Conservation (phyloP, 208 protist genomes). For the Leishmania lainsoni region DNA sequence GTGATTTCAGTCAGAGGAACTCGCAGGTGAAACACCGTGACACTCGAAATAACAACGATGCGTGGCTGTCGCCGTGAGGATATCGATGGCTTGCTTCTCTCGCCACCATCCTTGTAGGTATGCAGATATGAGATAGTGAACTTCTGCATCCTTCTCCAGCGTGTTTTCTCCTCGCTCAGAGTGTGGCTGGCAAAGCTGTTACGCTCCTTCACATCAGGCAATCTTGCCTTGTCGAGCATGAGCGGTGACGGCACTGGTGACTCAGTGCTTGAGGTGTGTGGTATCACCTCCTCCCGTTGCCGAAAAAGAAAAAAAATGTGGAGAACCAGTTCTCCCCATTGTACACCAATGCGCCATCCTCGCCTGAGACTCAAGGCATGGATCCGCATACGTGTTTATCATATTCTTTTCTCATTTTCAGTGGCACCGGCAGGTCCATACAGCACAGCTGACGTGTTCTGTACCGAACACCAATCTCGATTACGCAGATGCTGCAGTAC, state of each 20-base stretch:
- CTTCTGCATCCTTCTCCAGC: conserved; percentile 12
- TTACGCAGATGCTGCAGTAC: conserved; percentile 9
- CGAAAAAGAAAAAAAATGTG: not conserved
- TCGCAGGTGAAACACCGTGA: conserved; percentile 20
- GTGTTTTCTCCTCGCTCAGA: not conserved
- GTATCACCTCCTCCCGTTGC: not conserved
- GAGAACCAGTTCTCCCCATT: conserved; percentile 26
- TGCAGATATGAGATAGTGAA: not conserved
- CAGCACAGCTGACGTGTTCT: conserved; percentile 1
- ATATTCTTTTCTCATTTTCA: not conserved
- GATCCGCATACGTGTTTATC: conserved; percentile 12
- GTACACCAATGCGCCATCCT: conserved; percentile 3
- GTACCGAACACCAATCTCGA: not conserved
- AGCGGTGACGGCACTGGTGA: not conserved
- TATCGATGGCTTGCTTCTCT: not conserved
- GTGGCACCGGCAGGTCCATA: not conserved
- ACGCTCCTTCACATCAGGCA: not conserved
- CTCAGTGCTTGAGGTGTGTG: not conserved
- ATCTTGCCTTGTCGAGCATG: not conserved
- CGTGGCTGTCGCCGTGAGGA: not conserved
- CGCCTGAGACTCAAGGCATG: not conserved
- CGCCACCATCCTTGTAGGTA: not conserved
- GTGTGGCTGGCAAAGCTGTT: not conserved
- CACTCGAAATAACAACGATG: conserved; percentile 21
- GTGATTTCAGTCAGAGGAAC: conserved; percentile 17